Base-by-base conservation (phyloP, 2,329 filamentous ascomycete species). In the Teratosphaeriaceae sp. region DNA sequence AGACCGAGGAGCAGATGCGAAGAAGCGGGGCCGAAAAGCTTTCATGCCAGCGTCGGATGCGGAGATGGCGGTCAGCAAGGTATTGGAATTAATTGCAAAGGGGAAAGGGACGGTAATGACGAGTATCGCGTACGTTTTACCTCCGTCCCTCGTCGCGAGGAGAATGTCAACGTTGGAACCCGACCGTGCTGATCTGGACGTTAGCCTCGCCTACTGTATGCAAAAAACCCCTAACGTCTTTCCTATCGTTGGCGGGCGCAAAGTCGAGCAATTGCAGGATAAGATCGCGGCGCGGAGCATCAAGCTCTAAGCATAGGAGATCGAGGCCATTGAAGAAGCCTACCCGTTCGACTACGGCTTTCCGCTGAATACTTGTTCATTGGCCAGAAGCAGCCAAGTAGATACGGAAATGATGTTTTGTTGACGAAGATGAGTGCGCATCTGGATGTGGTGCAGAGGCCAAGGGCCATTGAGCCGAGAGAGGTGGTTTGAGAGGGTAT, bases 141-240 rank as follows among this genome's bases (percentile, higher is more conserved):
- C n/a, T n/a, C n/a, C n/a, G n/a, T n/a, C n/a, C n/a, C n/a, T n/a
- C n/a, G n/a, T n/a, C n/a, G n/a, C n/a, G n/a, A n/a, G n/a, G n/a
- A n/a, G n/a, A n/a, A n/a, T n/a, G n/a, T n/a, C n/a, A n/a, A n/a
- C n/a, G n/a, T n/a, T n/a, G n/a, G n/a, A n/a, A n/a, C n/a, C n/a
- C n/a, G n/a, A n/a, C n/a, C n/a, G n/a, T n/a, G n/a, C n/a, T n/a
- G n/a, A n/a, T n/a, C 39, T n/a, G n/a, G n/a, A n/a, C n/a, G n/a
- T n/a, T n/a, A n/a, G n/a, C n/a, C n/a, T 89, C 26, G 84, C 84
- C 1, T 88, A 88, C 57, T 78, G 88, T 4, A 45, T 84, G 69
- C 72, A 76, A 53, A 88, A 59, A 48, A 43, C 55, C 1, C 78
- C 82, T 0, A 80, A 84, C 49, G 83, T 88, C 9, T 86, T 85